These are phyloP conservation scores for Daedaleopsis nitida DNA, from an alignment of 768 basidiomycete species.

Conservation along the genomic window DNA sequence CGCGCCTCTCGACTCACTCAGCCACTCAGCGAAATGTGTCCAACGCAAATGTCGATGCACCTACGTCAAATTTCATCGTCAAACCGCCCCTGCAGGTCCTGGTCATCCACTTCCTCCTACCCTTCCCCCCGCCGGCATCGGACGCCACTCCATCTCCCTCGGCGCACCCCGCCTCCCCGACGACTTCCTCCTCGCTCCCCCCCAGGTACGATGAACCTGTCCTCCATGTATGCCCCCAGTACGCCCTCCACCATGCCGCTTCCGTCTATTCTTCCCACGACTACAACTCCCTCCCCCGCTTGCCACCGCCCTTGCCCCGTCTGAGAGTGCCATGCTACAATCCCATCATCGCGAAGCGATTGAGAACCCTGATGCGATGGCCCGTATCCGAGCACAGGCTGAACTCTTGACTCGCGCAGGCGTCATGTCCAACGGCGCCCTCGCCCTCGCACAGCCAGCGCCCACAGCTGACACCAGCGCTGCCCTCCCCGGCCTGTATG, in stretches of 20 bases:
- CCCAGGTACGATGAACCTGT: constrained; percentile 31
- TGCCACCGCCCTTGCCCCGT: constrained; percentile 11
- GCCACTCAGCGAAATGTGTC: constrained; percentile 66
- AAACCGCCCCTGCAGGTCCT: constrained; percentile 77
- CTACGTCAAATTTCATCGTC: constrained; percentile 80
- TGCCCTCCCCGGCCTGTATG: constrained; percentile 16
- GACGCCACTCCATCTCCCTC: constrained; percentile 22
- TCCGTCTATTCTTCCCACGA: constrained; percentile 35
- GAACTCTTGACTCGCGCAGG: constrained; percentile 44
- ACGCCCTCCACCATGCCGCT: constrained; percentile 30
- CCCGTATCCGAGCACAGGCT: constrained; percentile 49
- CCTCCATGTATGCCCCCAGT: constrained; percentile 30
- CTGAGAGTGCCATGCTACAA: constrained; percentile 2
- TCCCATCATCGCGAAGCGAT: constrained; percentile 5
- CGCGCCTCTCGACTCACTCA: neutral
- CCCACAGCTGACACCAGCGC: constrained; percentile 13
- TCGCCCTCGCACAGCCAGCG: constrained; percentile 12
- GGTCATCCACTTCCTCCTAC: constrained; percentile 51
- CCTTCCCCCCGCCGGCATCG: constrained; percentile 27
- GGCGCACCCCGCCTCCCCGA: constrained; percentile 36
- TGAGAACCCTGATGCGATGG: constrained; percentile 40
- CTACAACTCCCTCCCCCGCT: constrained; percentile 19
- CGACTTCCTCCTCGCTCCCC: constrained; percentile 46
- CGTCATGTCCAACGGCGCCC: constrained; percentile 25
- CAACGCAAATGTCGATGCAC: constrained; percentile 75